Evolutionary conservation across 2,329 filamentous ascomycete species (phyloP).

Genomic region (Colletotrichum graminicola): DNA sequence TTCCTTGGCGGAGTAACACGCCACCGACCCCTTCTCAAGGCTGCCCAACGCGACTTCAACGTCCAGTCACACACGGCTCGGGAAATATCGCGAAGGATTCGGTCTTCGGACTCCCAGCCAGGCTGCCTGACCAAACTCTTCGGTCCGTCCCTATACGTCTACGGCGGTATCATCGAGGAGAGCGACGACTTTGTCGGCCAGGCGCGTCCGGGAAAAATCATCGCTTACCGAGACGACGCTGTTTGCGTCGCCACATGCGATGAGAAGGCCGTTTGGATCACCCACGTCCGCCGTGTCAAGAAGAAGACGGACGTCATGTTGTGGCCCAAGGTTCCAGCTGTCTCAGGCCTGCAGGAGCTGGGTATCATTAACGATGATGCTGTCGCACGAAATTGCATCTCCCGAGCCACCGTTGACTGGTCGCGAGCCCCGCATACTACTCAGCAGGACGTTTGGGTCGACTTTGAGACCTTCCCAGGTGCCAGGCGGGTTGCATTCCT

Average conservation of each 20-base stretch:
- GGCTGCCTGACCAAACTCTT: conserved; percentile 54
- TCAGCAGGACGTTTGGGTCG: conserved; percentile 56
- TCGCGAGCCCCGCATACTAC: conserved; percentile 47
- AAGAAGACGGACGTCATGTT: conserved; percentile 52
- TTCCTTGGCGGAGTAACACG: conserved; percentile 55
- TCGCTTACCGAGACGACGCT: conserved; percentile 53
- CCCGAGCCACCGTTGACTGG: conserved; percentile 46
- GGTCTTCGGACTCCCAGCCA: conserved; percentile 57
- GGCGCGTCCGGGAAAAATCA: conserved; percentile 46
- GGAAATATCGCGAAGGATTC: conserved; percentile 56
- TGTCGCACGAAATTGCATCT: conserved; percentile 33
- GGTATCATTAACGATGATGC: conserved; percentile 47
- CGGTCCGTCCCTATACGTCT: conserved; percentile 54
- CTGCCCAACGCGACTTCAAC: conserved; percentile 54
- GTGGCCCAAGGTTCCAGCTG: conserved; percentile 57
- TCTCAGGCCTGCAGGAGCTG: conserved; percentile 50
- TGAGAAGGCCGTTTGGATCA: conserved; percentile 56
- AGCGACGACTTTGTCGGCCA: conserved; percentile 40
- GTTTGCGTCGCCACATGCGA: conserved; percentile 55
- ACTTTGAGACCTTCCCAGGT: conserved; percentile 49
- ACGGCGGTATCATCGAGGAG: conserved; percentile 56
- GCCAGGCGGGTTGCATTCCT: conserved; percentile 51
- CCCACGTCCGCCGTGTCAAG: conserved; percentile 55
- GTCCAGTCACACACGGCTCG: conserved; percentile 50
- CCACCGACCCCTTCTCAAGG: conserved; percentile 55